phyloP scores from a whole-genome alignment of 805 yeast genomes.

The Ogataea trehaloabstinens region DNA sequence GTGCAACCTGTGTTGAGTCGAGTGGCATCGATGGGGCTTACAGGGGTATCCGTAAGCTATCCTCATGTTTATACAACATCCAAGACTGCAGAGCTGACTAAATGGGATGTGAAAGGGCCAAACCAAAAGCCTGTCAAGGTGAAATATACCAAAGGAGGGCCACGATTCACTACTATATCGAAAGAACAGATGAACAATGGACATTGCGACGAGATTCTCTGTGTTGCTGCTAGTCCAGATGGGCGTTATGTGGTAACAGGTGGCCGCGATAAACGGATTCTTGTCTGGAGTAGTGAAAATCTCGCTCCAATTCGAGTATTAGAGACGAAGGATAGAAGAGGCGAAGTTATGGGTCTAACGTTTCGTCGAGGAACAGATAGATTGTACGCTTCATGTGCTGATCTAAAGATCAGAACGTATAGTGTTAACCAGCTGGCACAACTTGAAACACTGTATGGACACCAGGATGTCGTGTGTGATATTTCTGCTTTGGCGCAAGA shows the following conservation, averaged over 20 bases:
- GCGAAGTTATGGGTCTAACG: slow-evolving; percentile 66
- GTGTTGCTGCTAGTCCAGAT: slow-evolving; percentile 83
- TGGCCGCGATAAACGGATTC: slow-evolving; percentile 75
- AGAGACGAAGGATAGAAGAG: slow-evolving; percentile 69
- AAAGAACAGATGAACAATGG: slow-evolving; percentile 60
- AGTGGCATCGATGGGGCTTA: slow-evolving; percentile 59
- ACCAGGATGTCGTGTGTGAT: slow-evolving; percentile 85
- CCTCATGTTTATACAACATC: slow-evolving; percentile 76
- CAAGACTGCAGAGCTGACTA: slow-evolving; percentile 75
- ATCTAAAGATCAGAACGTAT: slow-evolving; percentile 83
- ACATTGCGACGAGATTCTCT: slow-evolving; percentile 71
- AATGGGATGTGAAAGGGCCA: slow-evolving; percentile 66
- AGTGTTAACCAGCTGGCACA: slow-evolving; percentile 84
- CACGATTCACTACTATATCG: slow-evolving; percentile 39
- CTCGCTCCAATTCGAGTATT: slow-evolving; percentile 73
- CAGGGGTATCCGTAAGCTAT: slow-evolving; percentile 52
- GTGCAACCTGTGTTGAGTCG: slow-evolving; percentile 46
- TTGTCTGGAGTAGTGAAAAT: slow-evolving; percentile 83
- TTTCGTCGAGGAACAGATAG: slow-evolving; percentile 83
- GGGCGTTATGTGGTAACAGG: slow-evolving; percentile 91
- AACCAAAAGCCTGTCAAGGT: slow-evolving; percentile 61
- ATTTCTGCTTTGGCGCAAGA: slow-evolving; percentile 80
- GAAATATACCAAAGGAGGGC: slow-evolving; percentile 65
- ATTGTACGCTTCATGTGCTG: slow-evolving; percentile 90
- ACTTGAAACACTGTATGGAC: slow-evolving; percentile 90